phyloP scores from a whole-genome alignment of 768 basidiomycete genomes.

The Lepiota venenata region DNA sequence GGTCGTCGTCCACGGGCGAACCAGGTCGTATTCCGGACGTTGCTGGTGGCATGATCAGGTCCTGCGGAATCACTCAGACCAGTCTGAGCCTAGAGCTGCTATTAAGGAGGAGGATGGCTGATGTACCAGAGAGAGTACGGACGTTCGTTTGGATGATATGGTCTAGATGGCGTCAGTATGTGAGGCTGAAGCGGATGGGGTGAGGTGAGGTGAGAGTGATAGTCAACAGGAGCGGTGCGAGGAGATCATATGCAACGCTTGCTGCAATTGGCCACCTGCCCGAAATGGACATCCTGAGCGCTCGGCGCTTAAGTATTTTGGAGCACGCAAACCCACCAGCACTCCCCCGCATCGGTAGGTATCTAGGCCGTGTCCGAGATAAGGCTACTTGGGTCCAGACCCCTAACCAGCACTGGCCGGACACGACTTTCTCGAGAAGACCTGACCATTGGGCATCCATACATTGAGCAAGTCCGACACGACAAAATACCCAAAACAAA shows the following conservation, averaged over 20 bases:
- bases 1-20: slow-evolving; percentile 63
- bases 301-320: neutral
- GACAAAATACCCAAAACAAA: no score
- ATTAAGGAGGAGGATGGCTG: neutral
- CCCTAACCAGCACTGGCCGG: no score
- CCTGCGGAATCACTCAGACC: neutral
- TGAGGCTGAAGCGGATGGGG: neutral
- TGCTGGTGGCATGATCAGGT: slow-evolving; percentile 8
- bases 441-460: no score
- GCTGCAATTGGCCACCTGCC: slow-evolving; percentile 1
- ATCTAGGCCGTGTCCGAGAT: no score
- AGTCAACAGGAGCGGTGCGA: slow-evolving; percentile 1
- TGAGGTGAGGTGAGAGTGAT: neutral
- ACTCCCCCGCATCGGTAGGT: no score
- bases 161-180: neutral
- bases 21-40: slow-evolving; percentile 7
- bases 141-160: neutral
- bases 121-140: neutral
- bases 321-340: no score
- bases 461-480: no score
- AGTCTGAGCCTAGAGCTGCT: neutral
- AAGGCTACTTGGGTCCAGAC: no score
- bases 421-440: no score
- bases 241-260: slow-evolving; percentile 6
- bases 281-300: neutral